Conservation (phyloP, 495 filamentous ascomycete genomes). For the Tetracladium marchalianum region DNA sequence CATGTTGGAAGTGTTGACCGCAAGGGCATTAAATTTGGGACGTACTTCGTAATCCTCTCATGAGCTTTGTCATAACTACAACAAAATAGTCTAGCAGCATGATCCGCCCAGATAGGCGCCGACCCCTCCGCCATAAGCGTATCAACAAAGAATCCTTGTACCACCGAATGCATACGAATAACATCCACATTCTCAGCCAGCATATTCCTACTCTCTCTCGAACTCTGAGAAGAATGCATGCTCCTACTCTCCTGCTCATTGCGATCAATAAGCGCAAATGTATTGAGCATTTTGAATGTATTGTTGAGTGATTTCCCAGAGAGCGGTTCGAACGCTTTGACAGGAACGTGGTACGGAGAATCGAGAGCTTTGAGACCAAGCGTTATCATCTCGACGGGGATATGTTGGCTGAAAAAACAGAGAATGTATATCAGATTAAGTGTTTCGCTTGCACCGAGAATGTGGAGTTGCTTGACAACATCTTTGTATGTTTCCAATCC, state of each 20-base stretch:
- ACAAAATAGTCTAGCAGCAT: constrained; percentile 50
- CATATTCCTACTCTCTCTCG: constrained; percentile 38
- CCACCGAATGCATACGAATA: constrained; percentile 66
- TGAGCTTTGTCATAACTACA: constrained; percentile 53
- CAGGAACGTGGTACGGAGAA: constrained; percentile 27
- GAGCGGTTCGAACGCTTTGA: constrained; percentile 45
- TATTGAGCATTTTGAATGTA: constrained; percentile 56
- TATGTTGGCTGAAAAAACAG: constrained; percentile 61
- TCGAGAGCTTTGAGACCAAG: constrained; percentile 52
- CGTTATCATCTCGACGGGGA: constrained; percentile 65
- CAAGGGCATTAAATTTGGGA: too few species aligned
- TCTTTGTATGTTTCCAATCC: constrained; percentile 55
- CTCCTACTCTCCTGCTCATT: constrained; percentile 38
- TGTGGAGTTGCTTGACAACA: constrained; percentile 60
- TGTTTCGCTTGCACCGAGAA: constrained; percentile 48
- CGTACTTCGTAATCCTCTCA: constrained; percentile 33
- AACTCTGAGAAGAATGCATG: constrained; percentile 32
- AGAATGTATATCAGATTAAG: constrained; percentile 66
- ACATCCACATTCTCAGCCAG: constrained; percentile 54
- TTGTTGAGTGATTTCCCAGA: constrained; percentile 43
- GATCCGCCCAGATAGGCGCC: constrained; percentile 52
- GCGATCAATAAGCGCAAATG: constrained; percentile 61
- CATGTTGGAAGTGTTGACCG: too few species aligned
- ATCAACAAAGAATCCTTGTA: constrained; percentile 71
- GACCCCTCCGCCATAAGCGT: constrained; percentile 48